Base-by-base conservation (phyloP, 2,329 filamentous ascomycete genomes). In the Hymenoscyphus albidus region DNA sequence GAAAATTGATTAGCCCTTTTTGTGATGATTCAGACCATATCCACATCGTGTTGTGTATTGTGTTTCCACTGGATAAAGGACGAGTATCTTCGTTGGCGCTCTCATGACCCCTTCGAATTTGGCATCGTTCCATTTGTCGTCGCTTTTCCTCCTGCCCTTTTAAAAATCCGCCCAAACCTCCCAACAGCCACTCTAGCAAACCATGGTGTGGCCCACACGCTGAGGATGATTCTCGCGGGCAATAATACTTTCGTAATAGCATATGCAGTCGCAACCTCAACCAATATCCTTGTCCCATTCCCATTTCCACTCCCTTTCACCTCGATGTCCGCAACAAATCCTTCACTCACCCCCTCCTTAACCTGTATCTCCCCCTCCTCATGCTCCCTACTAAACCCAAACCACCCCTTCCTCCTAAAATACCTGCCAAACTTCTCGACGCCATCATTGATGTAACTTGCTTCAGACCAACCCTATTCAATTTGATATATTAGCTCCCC, bases 121-220 rank as follows among this genome's bases (percentile, higher is more conserved):
- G 35, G 42, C 7, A 67, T 58, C 22, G 61, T 58, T n/a, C 55
- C 62, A 51, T 42, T 58, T 22, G 62, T 61, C 4, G 27, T 18
- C 16, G 13, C 51, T 16, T n/a, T 31, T n/a, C 35, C 22, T 5
- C 48, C 18, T 51, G 56, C 51, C 40, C 44, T 62, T 35, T 62
- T 42, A 68, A 67, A 69, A 18, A 66, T 63, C n/a, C 64, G 44
- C 38, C 59, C 59, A 38, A 82, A 63, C 1, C 82, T 83, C 42
- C 80, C 73, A 13, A 90, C 77, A 48, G 91, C 79, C 27, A 85
- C 79, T 55, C 88, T 84, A 1, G 93, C 93, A 81, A 98, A 96
- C 90, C 92, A 96, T 3, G 95, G 95, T 58, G 95, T 97, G 14
- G 85, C 89, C 92, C 91, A 96, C 3, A 96, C 83, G 78, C 93